phyloP scores from a whole-genome alignment of 495 filamentous ascomycete genomes.

The Aspergillus mulundensis region DNA sequence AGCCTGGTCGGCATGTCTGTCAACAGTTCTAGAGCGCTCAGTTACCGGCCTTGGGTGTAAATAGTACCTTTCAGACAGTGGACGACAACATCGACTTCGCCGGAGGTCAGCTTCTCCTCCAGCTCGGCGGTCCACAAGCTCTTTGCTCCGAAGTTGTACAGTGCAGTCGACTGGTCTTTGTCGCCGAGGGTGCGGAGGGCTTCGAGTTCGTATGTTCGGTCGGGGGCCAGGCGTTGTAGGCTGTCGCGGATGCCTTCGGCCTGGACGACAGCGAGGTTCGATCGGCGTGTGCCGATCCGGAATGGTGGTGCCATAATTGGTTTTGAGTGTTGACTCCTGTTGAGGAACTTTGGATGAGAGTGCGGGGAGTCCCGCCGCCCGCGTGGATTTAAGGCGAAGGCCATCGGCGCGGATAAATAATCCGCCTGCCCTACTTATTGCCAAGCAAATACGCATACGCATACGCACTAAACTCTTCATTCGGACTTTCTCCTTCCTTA shows the following conservation, averaged over 20 bases:
- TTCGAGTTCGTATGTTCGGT: constrained; percentile 55
- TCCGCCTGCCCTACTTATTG: no score
- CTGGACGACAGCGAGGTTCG: constrained; percentile 66
- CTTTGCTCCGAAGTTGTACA: constrained; percentile 75
- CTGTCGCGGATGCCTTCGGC: constrained; percentile 56
- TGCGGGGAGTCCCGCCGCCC: no score
- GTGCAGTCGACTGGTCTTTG: constrained; percentile 65
- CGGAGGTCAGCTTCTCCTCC: constrained; percentile 61
- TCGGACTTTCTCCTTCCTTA: no score
- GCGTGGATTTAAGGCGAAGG: no score
- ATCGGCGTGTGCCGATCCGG: constrained; percentile 65
- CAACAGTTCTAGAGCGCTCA: not conserved
- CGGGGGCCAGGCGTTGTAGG: constrained; percentile 52
- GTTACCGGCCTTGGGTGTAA: not conserved
- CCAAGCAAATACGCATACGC: no score
- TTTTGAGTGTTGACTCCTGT: no score
- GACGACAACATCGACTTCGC: constrained; percentile 72
- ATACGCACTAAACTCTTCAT: no score
- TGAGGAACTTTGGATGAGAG: no score
- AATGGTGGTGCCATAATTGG: not conserved
- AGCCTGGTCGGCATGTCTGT: constrained; percentile 65
- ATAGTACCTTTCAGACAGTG: constrained; percentile 69
- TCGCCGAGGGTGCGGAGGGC: constrained; percentile 65
- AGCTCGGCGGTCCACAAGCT: constrained; percentile 83
- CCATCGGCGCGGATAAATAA: no score